Evolutionary conservation across 2,329 filamentous ascomycete genomes (phyloP), one percentile per base, ranked within the genome.

Genomic region (Fusarium aywerte): DNA sequence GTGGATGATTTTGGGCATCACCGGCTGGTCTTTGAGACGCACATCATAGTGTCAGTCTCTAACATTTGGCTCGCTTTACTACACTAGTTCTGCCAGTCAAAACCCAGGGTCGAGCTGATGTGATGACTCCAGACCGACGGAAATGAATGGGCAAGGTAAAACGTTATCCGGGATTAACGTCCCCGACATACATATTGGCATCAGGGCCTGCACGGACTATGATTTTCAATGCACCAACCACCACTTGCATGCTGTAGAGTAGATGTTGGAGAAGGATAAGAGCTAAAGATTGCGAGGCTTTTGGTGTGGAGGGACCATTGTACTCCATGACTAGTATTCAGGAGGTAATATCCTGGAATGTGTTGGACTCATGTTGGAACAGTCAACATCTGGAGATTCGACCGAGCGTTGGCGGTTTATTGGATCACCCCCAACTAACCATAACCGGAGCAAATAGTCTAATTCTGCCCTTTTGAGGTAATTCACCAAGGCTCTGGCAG

Each of bases 121-220:
- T 50, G 62, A 64, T 47, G 42, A 18, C 16, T 48, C 50, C 38
- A 52, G 55, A 53, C 45, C 31, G 40, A 47, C 56, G 31, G 54
- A 42, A 29, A 35, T 44, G 47, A 52, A 55, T 38, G 40, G 50
- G 55, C 42, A 52, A 58, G 45, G 55, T 27, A 40, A 39, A 54
- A 18, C 51, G 45, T 45, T 49, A 53, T 38, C 58, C 56, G 56
- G 68, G 52, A 48, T 57, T 55, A 52, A 51, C 38, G 27, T 33
- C 52, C 50, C 40, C 47, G 40, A 53, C 38, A 29, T 39, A 15
- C 45, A 49, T 49, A 39, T 18, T n/a, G 13, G 44, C 27, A 55
- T 44, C 52, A 63, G 53, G 62, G 63, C 47, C 47, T 62, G 70
- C 70, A 73, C 62, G 60, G 68, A 57, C 65, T 54, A 60, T 44